Conservation (phyloP, 1,139 yeast genomes). For the Nematodospora anomalae region DNA sequence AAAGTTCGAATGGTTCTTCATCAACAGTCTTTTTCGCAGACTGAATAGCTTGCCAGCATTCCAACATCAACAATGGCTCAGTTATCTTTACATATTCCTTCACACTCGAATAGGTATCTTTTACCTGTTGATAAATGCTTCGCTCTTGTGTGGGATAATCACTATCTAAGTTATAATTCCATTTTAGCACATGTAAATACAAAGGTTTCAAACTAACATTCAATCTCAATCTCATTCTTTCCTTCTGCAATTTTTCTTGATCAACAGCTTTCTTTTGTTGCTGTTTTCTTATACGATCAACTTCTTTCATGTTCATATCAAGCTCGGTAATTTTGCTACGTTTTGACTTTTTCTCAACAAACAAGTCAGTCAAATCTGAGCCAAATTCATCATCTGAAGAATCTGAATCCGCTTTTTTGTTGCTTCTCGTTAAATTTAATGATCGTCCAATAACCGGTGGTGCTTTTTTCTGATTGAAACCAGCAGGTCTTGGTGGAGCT, state of each 20-base stretch:
- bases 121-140: constrained; percentile 37
- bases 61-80: constrained; percentile 80
- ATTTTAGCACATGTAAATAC: constrained; percentile 64
- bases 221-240: constrained; percentile 75
- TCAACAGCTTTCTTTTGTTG: constrained; percentile 19
- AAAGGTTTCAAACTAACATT: constrained; percentile 78
- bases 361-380: constrained; percentile 43
- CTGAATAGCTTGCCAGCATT: constrained; percentile 91
- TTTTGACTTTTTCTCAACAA: constrained; percentile 35
- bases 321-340: constrained; percentile 38
- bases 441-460: constrained; percentile 27
- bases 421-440: constrained; percentile 32
- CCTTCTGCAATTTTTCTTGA: constrained; percentile 63
- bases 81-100: constrained; percentile 65
- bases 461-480: constrained; percentile 56
- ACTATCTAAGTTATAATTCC: constrained; percentile 67
- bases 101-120: constrained; percentile 52
- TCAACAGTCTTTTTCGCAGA: constrained; percentile 66
- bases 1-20: constrained; percentile 64
- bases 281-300: constrained; percentile 14
- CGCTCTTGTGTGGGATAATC: constrained; percentile 58
- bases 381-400: constrained; percentile 36
- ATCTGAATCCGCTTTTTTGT: constrained; percentile 31
- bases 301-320: constrained; percentile 39
- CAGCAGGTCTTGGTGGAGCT: constrained; percentile 80